Conservation (phyloP, 139 green algal genomes). For the Chlorella sp. region DNA sequence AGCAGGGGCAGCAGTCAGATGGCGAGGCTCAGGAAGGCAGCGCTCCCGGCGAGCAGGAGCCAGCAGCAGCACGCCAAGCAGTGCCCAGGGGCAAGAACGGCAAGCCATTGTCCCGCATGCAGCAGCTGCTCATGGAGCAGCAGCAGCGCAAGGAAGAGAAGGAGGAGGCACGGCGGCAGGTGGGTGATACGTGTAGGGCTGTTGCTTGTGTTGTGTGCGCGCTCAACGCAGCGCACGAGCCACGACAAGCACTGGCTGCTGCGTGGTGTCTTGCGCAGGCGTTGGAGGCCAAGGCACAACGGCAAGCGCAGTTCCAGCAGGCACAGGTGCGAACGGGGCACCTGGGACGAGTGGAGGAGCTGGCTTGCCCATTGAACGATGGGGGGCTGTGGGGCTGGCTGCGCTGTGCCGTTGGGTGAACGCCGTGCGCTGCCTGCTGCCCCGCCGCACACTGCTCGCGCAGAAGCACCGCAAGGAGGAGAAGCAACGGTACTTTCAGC, state of each 20-base stretch:
- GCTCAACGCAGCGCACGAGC: neutral
- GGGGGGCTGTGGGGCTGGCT: neutral
- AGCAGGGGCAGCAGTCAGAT: neutral
- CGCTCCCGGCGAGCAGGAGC: neutral
- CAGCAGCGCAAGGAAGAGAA: neutral
- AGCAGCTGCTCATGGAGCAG: neutral
- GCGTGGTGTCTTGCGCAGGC: neutral
- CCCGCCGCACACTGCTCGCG: too few species aligned
- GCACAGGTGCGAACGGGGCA: too few species aligned
- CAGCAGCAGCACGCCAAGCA: neutral
- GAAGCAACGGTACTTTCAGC: slow-evolving; percentile 27
- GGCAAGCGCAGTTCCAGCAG: neutral
- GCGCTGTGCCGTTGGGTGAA: neutral
- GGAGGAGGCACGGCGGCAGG: neutral
- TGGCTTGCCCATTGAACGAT: neutral
- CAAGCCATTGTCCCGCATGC: neutral
- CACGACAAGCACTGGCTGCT: neutral
- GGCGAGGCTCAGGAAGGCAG: neutral
- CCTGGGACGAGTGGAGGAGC: too few species aligned
- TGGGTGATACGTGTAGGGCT: neutral
- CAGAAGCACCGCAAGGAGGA: slow-evolving; percentile 20
- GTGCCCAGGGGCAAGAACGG: neutral
- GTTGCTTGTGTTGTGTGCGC: neutral
- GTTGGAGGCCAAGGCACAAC: neutral
- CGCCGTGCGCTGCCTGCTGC: neutral